Evolutionary conservation across 495 filamentous ascomycete genomes (phyloP).

Genomic region (Cairneyella variabilis): DNA sequence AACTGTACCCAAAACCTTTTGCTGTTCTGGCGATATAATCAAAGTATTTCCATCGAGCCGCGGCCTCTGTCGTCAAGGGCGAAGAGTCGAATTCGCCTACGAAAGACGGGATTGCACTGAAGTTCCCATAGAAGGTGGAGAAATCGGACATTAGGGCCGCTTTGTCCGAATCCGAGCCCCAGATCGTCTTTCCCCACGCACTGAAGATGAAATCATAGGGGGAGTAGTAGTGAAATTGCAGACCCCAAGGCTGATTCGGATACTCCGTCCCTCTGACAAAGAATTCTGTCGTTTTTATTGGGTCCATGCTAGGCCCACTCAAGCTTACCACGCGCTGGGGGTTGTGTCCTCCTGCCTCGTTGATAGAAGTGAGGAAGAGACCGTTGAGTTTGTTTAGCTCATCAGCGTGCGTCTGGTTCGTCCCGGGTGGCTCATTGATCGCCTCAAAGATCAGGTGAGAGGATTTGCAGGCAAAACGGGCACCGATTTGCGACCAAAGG

Average conservation of each 20-base stretch:
- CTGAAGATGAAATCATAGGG: slow-evolving; percentile 40
- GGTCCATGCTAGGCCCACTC: slow-evolving; percentile 47
- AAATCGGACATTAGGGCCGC: slow-evolving; percentile 46
- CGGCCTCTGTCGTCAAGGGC: slow-evolving; percentile 44
- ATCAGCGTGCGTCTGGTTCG: slow-evolving; percentile 43
- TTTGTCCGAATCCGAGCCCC: slow-evolving; percentile 54
- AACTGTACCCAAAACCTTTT: slow-evolving; percentile 39
- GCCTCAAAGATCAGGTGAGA: slow-evolving; percentile 55
- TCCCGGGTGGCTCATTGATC: slow-evolving; percentile 57
- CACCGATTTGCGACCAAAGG: slow-evolving; percentile 58
- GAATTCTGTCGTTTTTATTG: slow-evolving; percentile 49
- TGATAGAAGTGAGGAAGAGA: slow-evolving; percentile 53
- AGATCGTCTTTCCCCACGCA: slow-evolving; percentile 51
- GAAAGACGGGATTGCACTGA: slow-evolving; percentile 50
- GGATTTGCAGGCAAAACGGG: slow-evolving; percentile 50
- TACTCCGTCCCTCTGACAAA: slow-evolving; percentile 46
- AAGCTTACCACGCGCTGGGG: slow-evolving; percentile 53
- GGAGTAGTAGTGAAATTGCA: slow-evolving; percentile 63
- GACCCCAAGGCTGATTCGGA: slow-evolving; percentile 51
- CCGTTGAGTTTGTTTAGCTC: slow-evolving; percentile 53
- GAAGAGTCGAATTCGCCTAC: slow-evolving; percentile 58
- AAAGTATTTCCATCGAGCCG: slow-evolving; percentile 54
- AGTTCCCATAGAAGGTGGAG: slow-evolving; percentile 45
- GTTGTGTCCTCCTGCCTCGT: slow-evolving; percentile 54
- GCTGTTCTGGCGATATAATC: slow-evolving; percentile 49